Base-by-base conservation (phyloP, 208 protist genomes). In the Herpetomonas tarakana region DNA sequence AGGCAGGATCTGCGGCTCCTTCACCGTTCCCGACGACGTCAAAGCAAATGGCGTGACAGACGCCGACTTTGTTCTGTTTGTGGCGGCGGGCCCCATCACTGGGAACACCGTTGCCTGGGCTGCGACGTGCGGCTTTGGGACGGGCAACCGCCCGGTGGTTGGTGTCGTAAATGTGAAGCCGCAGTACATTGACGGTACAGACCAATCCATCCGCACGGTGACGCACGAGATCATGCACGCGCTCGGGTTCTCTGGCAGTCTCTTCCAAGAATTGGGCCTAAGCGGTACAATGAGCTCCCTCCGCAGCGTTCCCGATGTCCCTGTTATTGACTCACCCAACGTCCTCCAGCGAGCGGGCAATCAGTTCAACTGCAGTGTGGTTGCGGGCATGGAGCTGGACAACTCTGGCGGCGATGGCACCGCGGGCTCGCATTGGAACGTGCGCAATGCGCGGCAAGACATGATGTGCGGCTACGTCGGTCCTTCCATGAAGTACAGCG, bases 351-450 rank as follows among this genome's bases (percentile, higher is more conserved):
- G 58, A 30, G 72, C 71, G 18, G n/a, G 53, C 26, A 18, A 38
- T 1, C 83, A 89, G 59, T 92, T 77, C 58, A 62, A 50, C 41
- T 94, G 88, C 57, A 18, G 29, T n/a, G 45, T 1, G 2, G 2
- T 88, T 9, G 24, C 24, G 1, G 81, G 81, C 3, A 72, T 80
- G 44, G 78, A 85, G 65, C 39, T 92, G 7, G 84, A 92, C 58
- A 64, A 88, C 52, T 50, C 64, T 26, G 85, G 84, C 41, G 73
- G 65, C 4, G 21, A 3, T 3, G 72, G 71, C 24, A 80, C 80
- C 2, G 67, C 52, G 1, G 21, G 44, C 35, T 91, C 82, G 11
- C 85, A 94, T 67, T 94, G 88, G 88, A 73, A 85, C 62, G 54
- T 72, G n/a, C 58, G 73, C 26, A 76, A 79, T 26, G 66, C 77